Conservation (phyloP, 306 rosid species). For the Corylus avellana region DNA sequence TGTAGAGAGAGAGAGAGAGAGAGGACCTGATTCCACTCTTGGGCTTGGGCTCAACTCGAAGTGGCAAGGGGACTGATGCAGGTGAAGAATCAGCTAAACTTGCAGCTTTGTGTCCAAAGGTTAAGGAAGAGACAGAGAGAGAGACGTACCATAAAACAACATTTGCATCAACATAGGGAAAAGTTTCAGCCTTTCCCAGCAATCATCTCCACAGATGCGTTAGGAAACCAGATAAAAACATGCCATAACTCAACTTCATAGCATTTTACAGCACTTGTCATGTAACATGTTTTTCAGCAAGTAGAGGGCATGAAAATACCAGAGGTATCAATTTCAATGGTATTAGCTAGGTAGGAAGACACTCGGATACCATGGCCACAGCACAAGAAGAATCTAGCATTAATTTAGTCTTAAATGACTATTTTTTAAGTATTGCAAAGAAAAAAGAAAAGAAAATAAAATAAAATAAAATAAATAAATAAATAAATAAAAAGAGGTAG, state of each 20-base stretch:
- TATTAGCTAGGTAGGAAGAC: neutral
- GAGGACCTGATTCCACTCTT: conserved; percentile 87
- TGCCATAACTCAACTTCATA: neutral
- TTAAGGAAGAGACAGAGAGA: conserved; percentile 55
- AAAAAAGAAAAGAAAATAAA: neutral
- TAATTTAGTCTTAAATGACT: neutral
- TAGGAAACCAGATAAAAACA: neutral
- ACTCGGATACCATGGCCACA: neutral
- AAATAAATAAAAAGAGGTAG: no score
- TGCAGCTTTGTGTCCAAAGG: conserved; percentile 74
- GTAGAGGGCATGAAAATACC: neutral
- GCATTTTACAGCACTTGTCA: neutral
- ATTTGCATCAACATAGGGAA: neutral
- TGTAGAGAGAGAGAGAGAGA: neutral
- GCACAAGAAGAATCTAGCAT: neutral
- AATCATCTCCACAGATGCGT: neutral
- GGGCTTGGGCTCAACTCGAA: conserved; percentile 95
- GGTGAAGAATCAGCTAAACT: conserved; percentile 90
- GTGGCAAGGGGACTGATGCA: conserved; percentile 71
- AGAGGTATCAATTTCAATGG: neutral
- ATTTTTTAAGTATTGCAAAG: neutral
- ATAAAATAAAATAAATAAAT: no score
- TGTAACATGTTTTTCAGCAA: neutral
- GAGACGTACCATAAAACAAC: neutral
- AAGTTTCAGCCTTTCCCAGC: neutral